Conservation (phyloP, 164 flowering plant species). For the Stephania yunnanensis region DNA sequence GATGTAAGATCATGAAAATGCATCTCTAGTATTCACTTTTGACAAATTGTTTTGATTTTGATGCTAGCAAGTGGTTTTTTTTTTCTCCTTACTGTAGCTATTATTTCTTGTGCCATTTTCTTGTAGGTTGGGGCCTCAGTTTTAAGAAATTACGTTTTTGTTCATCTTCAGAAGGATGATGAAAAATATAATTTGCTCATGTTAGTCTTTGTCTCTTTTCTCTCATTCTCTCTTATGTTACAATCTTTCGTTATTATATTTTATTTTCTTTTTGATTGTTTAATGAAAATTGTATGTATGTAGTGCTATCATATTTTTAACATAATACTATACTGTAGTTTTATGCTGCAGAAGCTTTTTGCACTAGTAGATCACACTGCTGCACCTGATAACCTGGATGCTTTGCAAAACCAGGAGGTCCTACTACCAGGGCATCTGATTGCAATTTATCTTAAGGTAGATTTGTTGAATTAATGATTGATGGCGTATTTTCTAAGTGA, state of each 20-base stretch:
- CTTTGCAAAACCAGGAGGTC: slow-evolving; percentile 86
- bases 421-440: slow-evolving; percentile 85
- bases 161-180: slow-evolving; percentile 60
- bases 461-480: background rate
- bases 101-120: slow-evolving; percentile 7
- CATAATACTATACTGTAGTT: slow-evolving; percentile 31
- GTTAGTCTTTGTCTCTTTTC: slow-evolving; percentile 35
- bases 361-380: slow-evolving; percentile 82
- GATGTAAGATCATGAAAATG: slow-evolving; percentile 43
- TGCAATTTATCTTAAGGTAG: slow-evolving; percentile 79
- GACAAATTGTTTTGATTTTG: background rate
- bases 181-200: slow-evolving; percentile 91
- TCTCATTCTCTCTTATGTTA: background rate
- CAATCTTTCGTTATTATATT: background rate
- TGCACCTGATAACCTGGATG: slow-evolving; percentile 76
- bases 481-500: background rate
- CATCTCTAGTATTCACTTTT: background rate
- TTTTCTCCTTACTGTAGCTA: background rate
- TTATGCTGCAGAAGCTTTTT: slow-evolving; percentile 94
- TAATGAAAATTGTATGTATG: background rate
- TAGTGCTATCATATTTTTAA: slow-evolving; percentile 7
- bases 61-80: background rate
- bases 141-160: slow-evolving; percentile 59
- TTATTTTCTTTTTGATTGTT: background rate
- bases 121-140: slow-evolving; percentile 75